Evolutionary conservation across 192 early-diverging fungal genomes (phyloP).

Genomic region (Linnemannia schmuckeri): DNA sequence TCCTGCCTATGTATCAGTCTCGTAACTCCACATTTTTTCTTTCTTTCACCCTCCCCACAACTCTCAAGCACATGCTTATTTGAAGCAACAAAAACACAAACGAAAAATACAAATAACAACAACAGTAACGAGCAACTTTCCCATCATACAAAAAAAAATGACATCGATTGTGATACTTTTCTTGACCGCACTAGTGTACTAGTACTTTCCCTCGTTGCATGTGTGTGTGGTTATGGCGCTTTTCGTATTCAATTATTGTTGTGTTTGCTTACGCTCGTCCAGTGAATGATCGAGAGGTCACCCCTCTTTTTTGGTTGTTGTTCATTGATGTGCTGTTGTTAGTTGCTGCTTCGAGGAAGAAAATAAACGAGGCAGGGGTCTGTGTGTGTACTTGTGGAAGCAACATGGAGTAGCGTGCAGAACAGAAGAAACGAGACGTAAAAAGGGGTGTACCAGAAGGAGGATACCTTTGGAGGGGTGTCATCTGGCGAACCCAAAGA

Average conservation of each 20-base stretch:
- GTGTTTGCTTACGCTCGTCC: background rate
- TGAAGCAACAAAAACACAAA: background rate
- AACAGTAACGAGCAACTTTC: background rate
- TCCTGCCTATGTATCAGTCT: too few relatives aligned
- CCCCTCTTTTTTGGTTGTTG: background rate
- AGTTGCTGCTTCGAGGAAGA: background rate
- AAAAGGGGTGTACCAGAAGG: background rate
- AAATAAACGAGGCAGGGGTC: background rate
- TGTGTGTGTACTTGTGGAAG: slow-evolving; percentile 12
- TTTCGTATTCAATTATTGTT: too few relatives aligned
- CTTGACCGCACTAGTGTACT: background rate
- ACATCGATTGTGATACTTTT: background rate
- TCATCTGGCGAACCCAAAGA: background rate
- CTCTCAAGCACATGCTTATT: background rate
- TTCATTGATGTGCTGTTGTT: background rate
- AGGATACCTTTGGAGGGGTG: background rate
- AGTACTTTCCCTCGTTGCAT: background rate
- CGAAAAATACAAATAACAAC: background rate
- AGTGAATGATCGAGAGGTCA: background rate
- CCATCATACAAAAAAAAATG: background rate
- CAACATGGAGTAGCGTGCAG: background rate
- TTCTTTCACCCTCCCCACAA: too few relatives aligned
- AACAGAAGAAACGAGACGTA: background rate
- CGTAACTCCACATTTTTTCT: too few relatives aligned
- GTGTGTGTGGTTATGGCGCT: background rate